Base-by-base conservation (phyloP, 129 eudicot genomes). In the Ambrosia trifida region DNA sequence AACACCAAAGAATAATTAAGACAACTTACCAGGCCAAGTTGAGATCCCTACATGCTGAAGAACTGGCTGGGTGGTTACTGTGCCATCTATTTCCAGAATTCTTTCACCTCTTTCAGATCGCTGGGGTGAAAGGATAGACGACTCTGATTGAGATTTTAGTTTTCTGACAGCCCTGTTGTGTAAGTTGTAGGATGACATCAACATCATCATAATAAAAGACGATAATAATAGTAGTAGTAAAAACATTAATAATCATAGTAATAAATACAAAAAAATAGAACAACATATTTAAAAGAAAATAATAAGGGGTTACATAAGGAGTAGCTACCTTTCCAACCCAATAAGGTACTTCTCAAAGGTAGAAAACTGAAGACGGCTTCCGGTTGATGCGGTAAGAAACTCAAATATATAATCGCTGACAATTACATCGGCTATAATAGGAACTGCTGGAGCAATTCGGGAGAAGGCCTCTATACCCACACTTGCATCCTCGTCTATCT, bases 11-110 rank as follows among this genome's bases (percentile, higher is more conserved):
- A 17, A 33, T 36, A 32, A 28, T 18, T 43, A 36, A 70, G 19
- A 17, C 41, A 60, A 13, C 64, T 12, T 60, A 89, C 98, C 98
- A 45, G 96, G 98, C 96, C 98, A 89, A 20, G 96, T 82, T 50
- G 96, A 87, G 75, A 84, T 87, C 61, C 98, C 98, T 69, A 93
- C 63, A 69, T 93, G 98, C 69, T 89, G 88, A 78, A 93, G 96
- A 76, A 93, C 96, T 11, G 98, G 96, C 75, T 93, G 98, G 65
- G 85, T 89, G 68, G 98, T 93, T 53, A 93, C 96, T 7, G 98
- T 89, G 8, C 98, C 98, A 66, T 89, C 98, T 33, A 89, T 70
- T 80, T 89, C 96, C 54, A 89, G 71, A 51, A 93, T 74, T 79
- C 79, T 83, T 68, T 89, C 98, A 77, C 79, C 85, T 79, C 93